Base-by-base conservation (phyloP, 306 rosid species). In the Rosa rugosa region DNA sequence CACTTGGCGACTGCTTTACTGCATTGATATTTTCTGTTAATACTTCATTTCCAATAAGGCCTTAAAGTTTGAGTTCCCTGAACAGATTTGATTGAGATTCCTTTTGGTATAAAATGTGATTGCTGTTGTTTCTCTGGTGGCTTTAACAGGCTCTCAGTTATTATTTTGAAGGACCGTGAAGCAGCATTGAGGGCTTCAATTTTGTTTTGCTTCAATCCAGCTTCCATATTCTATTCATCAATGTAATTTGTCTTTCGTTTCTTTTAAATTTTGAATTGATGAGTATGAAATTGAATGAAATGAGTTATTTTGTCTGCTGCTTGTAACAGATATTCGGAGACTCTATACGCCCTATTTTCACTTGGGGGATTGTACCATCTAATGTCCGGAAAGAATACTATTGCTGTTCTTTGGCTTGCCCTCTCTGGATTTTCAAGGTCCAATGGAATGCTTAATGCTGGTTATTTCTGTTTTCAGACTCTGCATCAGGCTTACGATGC, bases 121-220 rank as follows among this genome's bases (percentile, higher is more conserved):
- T 71, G 64, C 69, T 84, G 69, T 45, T 85, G 72, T 64, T 51
- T 42, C 59, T 53, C 70, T 76, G 71, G 36, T 83, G 56, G 78
- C 73, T 78, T 66, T 22, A 38, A 74, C 88, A 91, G 93, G 88
- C 90, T 95, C 75, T 95, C 99, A 66, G 72, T 82, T 27, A 45
- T 80, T 25, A 65, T 92, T 79, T 86, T 95, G 88, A 87, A 88
- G 85, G 91, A 91, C 49, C 84, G 72, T 57, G 88, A 88, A 63
- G 85, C 80, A 11, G 93, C 99, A 5, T 54, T 88, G 22, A 86
- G 92, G 50, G 98, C 98, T 81, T 85, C 98, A 1, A n/a, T 95
- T 66, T 80, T 95, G 82, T 95, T 92, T 86, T 95, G 99, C 89
- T 92, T 95, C 86, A 95, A 95, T 67, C 99, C 98, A 11, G 99